Evolutionary conservation across 768 basidiomycete genomes (phyloP).

Genomic region (Lactarius vividus): DNA sequence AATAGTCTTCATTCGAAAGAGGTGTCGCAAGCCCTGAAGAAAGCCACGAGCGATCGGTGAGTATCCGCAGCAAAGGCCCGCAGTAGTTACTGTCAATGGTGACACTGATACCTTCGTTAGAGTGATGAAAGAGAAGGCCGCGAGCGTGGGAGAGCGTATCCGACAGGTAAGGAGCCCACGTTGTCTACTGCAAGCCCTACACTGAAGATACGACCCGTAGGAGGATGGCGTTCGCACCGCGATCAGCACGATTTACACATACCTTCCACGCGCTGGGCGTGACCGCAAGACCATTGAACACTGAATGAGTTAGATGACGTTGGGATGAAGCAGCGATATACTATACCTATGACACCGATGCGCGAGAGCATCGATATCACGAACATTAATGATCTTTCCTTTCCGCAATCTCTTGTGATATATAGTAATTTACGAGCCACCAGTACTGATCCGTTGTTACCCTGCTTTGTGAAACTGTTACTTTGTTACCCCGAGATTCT

Average conservation of each 20-base stretch:
- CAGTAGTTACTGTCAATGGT: neutral
- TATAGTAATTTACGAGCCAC: neutral
- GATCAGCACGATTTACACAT: constrained; percentile 52
- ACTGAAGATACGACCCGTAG: constrained; percentile 31
- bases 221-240: constrained; percentile 61
- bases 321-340: neutral
- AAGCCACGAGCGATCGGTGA: constrained; percentile 53
- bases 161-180: constrained; percentile 34
- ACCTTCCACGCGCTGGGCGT: constrained; percentile 42
- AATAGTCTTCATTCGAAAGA: constrained; percentile 46
- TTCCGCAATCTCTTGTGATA: neutral
- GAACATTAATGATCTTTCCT: neutral
- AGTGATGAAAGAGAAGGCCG: constrained; percentile 61
- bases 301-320: neutral
- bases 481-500: neutral
- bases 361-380: neutral
- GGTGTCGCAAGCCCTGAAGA: constrained; percentile 51
- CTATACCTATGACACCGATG: neutral
- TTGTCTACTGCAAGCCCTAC: neutral
- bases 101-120: constrained; percentile 30
- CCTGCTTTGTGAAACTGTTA: neutral
- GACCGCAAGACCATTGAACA: constrained; percentile 28
- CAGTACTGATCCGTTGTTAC: neutral
- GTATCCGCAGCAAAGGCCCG: constrained; percentile 31
- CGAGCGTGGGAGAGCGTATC: constrained; percentile 44